Percentiles rank a stretch among this genome's conserved stretches.
phyloP scores from a whole-genome alignment of 192 early-diverging fungal genomes.

The Podila clonocystis region DNA sequence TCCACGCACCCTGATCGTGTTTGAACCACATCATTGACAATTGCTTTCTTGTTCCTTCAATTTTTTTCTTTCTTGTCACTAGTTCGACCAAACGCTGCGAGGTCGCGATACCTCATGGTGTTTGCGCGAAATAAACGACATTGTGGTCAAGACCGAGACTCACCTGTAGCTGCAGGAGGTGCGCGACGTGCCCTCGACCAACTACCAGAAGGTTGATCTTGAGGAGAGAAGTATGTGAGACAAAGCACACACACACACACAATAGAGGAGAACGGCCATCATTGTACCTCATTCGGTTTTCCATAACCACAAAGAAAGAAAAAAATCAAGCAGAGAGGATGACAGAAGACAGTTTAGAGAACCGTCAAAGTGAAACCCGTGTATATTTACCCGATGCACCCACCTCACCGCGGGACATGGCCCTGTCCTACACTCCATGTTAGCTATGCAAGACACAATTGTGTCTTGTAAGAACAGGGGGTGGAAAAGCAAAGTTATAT shows the following conservation, averaged over 20 bases:
- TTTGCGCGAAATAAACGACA: constrained; percentile 20
- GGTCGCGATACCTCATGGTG: constrained; percentile 25
- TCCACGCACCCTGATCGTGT: no score
- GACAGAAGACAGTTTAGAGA: neutral
- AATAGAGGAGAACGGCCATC: neutral
- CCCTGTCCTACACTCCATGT: no score
- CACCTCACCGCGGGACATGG: no score
- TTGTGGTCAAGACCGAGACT: constrained; percentile 12
- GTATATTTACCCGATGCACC: no score
- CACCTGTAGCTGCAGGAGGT: constrained; percentile 1
- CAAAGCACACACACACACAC: neutral
- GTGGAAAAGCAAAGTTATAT: no score
- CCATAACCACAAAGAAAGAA: neutral
- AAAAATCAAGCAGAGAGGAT: neutral
- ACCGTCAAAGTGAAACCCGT: neutral
- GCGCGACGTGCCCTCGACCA: constrained; percentile 31
- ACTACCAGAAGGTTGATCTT: constrained; percentile 12
- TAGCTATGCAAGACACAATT: no score
- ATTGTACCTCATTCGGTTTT: no score
- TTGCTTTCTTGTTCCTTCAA: neutral
- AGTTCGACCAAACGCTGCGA: constrained; percentile 33
- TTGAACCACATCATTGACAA: neutral
- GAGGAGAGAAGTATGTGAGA: constrained; percentile 3
- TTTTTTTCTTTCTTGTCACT: neutral
- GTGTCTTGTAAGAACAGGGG: no score